Percentiles rank a stretch among this genome's conserved stretches.
phyloP scores from a whole-genome alignment of 768 basidiomycete genomes.

The Boletus reticulatus region DNA sequence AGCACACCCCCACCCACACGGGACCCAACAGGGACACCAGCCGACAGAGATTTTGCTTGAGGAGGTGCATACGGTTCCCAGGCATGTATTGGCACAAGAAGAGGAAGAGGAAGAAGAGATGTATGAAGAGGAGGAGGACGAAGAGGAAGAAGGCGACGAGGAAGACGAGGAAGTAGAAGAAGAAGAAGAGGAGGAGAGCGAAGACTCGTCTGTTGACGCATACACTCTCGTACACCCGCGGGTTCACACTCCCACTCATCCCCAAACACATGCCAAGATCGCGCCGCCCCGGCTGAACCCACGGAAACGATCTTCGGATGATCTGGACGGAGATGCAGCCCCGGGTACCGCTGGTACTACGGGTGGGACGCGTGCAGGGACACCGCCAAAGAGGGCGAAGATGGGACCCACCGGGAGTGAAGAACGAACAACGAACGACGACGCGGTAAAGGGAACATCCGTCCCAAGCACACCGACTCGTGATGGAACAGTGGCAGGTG shows the following conservation, averaged over 20 bases:
- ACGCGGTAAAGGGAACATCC: neutral
- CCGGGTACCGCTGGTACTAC: neutral
- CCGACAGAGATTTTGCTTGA: slow-evolving; percentile 25
- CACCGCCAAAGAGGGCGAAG: slow-evolving; percentile 43
- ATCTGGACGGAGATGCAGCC: slow-evolving; percentile 31
- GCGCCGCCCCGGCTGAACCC: slow-evolving; percentile 19
- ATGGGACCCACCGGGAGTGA: slow-evolving; percentile 11
- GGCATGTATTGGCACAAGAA: slow-evolving; percentile 20
- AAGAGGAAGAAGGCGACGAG: slow-evolving; percentile 23
- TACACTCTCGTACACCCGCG: slow-evolving; percentile 5
- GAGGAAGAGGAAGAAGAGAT: slow-evolving; percentile 33
- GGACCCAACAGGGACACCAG: slow-evolving; percentile 8
- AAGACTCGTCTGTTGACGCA: slow-evolving; percentile 16
- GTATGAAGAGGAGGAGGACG: slow-evolving; percentile 17
- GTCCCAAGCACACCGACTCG: neutral
- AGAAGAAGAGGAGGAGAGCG: slow-evolving; percentile 36
- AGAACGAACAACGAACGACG: slow-evolving; percentile 1
- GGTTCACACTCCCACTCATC: neutral
- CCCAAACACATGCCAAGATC: slow-evolving; percentile 9
- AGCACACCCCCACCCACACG: slow-evolving; percentile 6
- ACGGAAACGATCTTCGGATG: slow-evolving; percentile 37
- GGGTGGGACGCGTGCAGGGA: slow-evolving; percentile 19
- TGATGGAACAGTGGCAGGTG: neutral
- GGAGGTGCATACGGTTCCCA: slow-evolving; percentile 22
- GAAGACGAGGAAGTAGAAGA: slow-evolving; percentile 28